Percentiles rank a stretch among this genome's conserved stretches.
phyloP scores from a whole-genome alignment of 345 rosid genomes.

The Litchi chinensis region DNA sequence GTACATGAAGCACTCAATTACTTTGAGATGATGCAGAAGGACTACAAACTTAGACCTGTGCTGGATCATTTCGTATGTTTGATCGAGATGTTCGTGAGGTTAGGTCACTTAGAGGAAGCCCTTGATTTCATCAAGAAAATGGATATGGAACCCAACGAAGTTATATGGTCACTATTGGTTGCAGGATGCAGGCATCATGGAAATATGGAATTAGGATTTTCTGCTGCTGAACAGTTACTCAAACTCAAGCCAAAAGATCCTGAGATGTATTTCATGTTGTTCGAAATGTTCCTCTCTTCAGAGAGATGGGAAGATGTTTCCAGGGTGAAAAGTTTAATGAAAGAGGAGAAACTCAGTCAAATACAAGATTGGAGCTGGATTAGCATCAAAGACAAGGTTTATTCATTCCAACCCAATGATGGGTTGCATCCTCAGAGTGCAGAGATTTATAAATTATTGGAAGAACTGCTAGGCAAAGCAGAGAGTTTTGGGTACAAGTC shows the following conservation, averaged over 20 bases:
- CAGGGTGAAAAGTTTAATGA: conserved; percentile 39
- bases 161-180: conserved; percentile 42
- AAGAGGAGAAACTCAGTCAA: conserved; percentile 31
- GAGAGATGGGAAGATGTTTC: conserved; percentile 48
- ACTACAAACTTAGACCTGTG: conserved; percentile 46
- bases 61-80: conserved; percentile 53
- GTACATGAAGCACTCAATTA: conserved; percentile 52
- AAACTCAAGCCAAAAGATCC: conserved; percentile 40
- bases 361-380: conserved; percentile 59
- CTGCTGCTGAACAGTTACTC: conserved; percentile 52
- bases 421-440: conserved; percentile 21
- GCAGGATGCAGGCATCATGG: conserved; percentile 50
- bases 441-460: conserved; percentile 30
- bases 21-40: conserved; percentile 53
- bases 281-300: conserved; percentile 36
- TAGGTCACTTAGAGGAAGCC: conserved; percentile 50
- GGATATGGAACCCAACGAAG: conserved; percentile 44
- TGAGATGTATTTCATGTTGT: conserved; percentile 35
- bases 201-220: conserved; percentile 42
- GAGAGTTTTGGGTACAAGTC: conserved; percentile 32
- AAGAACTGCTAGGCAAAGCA: conserved; percentile 38
- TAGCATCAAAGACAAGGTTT: conserved; percentile 40
- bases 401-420: conserved; percentile 40
- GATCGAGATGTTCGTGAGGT: conserved; percentile 50
- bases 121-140: conserved; percentile 46